Percentiles rank a stretch among this genome's conserved stretches.
These are phyloP conservation scores for Lasiodiplodia gonubiensis DNA, from an alignment of 2,329 filamentous ascomycete species.

Conservation along the genomic window DNA sequence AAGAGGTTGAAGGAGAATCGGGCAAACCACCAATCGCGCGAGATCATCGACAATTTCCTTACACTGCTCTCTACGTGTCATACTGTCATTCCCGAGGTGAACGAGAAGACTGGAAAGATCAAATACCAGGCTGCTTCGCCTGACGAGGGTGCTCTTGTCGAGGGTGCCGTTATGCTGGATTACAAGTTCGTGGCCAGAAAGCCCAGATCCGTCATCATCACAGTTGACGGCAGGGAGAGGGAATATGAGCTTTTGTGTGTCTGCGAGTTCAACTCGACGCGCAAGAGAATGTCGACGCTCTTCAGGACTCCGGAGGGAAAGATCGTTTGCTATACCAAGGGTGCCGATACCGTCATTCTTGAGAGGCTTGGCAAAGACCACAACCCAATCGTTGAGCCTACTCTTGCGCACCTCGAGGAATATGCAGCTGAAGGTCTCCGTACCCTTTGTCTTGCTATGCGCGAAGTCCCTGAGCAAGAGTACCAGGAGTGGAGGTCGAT, in stretches of 20 bases:
- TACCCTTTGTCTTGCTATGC: slow-evolving; percentile 92
- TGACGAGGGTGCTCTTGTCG: slow-evolving; percentile 94
- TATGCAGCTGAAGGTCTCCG: slow-evolving; percentile 96
- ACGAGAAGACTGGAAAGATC: slow-evolving; percentile 75
- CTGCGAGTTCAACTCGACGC: slow-evolving; percentile 98
- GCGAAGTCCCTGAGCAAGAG: slow-evolving; percentile 88
- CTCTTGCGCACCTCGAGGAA: slow-evolving; percentile 93
- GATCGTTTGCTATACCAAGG: slow-evolving; percentile 92
- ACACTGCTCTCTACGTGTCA: slow-evolving; percentile 88
- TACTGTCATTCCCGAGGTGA: slow-evolving; percentile 92
- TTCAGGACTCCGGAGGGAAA: slow-evolving; percentile 96
- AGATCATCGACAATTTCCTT: slow-evolving; percentile 82
- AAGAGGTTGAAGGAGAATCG: slow-evolving; percentile 75
- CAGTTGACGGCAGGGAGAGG: slow-evolving; percentile 71
- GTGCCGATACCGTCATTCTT: slow-evolving; percentile 95
- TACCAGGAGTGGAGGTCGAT: slow-evolving; percentile 86
- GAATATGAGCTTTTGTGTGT: slow-evolving; percentile 94
- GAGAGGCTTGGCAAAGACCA: slow-evolving; percentile 83
- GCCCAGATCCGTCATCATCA: slow-evolving; percentile 84
- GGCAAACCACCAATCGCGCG: slow-evolving; percentile 61
- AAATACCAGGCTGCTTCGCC: slow-evolving; percentile 98
- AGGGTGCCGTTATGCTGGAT: slow-evolving; percentile 83
- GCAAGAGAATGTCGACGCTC: slow-evolving; percentile 97
- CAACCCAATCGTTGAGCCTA: slow-evolving; percentile 83
- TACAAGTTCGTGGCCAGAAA: slow-evolving; percentile 92